Base-by-base conservation (phyloP, 768 basidiomycete species). In the Russula sp. region DNA sequence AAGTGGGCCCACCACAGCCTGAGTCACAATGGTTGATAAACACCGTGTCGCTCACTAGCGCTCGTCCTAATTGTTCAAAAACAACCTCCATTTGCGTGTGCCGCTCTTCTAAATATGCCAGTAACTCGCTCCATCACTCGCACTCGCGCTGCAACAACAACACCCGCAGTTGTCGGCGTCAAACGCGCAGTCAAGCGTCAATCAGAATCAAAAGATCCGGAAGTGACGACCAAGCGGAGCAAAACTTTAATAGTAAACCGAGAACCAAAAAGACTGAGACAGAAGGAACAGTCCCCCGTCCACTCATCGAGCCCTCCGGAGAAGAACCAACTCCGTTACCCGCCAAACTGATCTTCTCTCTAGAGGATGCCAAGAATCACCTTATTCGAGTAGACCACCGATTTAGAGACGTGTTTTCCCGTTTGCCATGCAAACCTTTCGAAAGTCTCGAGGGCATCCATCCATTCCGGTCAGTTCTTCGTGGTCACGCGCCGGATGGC, bases 341-440 rank as follows among this genome's bases (percentile, higher is more conserved):
- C 5, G 86, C 90, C 1, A 76, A 80, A 9, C 80, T 94, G 38
- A 81, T 82, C 7, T 95, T 95, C 76, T 82, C 83, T n/a, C 86
- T 92, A 67, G 83, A 86, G 52, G 83, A 85, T 9, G 93, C 90
- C 1, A 90, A 86, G 71, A 59, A 76, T 16, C 91, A 95, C 71
- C 81, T 95, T 36, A 83, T 85, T 61, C 60, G 68, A 2, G 81
- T 79, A 8, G 94, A 95, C 69, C 71, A 77, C 13, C 84, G 94
- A 4, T 97, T 94, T 75, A 76, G 78, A 57, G 80, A 82, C 44
- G 65, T 95, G 11, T 94, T 95, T 73, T 68, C 73, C 28, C 78
- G 80, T 56, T 75, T 90, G 71, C 76, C 76, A 48, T 94, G 92
- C 75, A 87, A 83, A 67, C 92, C 93, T 1, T 97, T 85, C 72